Percentiles rank a stretch among this genome's conserved stretches.
These are phyloP conservation scores for Starmerella floricola DNA, from an alignment of 805 yeast species.

Conservation along the genomic window DNA sequence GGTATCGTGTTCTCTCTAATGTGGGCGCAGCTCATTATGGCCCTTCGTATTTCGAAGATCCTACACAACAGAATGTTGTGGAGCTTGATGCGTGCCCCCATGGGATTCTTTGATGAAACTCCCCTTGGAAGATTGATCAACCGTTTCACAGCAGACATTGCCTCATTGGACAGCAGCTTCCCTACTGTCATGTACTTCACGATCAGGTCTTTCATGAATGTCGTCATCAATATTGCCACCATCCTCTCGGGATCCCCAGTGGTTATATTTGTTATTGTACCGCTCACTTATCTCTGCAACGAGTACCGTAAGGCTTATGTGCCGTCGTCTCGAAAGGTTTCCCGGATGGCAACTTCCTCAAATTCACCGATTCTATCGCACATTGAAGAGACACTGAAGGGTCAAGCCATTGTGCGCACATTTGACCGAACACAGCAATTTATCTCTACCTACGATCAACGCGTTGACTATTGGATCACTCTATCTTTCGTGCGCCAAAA, in stretches of 20 bases:
- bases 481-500: constrained; percentile 61
- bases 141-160: constrained; percentile 72
- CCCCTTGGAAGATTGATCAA: constrained; percentile 72
- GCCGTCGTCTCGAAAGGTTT: constrained; percentile 60
- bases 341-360: constrained; percentile 55
- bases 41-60: constrained; percentile 8
- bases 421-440: constrained; percentile 55
- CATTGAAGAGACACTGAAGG: constrained; percentile 66
- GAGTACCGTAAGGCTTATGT: constrained; percentile 59
- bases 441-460: constrained; percentile 27
- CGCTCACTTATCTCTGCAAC: constrained; percentile 42
- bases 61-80: constrained; percentile 48
- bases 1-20: constrained; percentile 23
- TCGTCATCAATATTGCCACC: constrained; percentile 45
- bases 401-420: constrained; percentile 65
- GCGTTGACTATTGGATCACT: constrained; percentile 24
- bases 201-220: constrained; percentile 38
- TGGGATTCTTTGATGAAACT: constrained; percentile 63
- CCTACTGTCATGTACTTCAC: constrained; percentile 47
- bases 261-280: constrained; percentile 50
- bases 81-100: constrained; percentile 54
- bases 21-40: constrained; percentile 17
- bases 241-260: constrained; percentile 56
- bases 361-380: constrained; percentile 70
- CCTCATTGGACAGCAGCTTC: constrained; percentile 57